Conservation (phyloP, 331 rosid genomes). For the Pyracantha coccinea region DNA sequence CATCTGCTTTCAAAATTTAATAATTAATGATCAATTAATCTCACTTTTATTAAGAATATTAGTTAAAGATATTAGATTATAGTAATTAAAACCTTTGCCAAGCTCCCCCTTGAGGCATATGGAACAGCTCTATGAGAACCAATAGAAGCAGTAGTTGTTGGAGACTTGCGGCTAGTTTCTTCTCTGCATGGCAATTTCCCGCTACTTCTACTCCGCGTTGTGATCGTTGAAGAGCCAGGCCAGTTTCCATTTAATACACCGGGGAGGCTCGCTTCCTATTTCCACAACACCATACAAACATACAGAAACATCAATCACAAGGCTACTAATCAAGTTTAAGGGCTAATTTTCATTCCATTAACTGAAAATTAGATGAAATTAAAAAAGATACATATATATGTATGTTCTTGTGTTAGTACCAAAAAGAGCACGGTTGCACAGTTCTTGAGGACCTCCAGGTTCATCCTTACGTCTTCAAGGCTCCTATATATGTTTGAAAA, state of each 20-base stretch:
- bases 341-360: not conserved
- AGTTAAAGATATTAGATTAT: not conserved
- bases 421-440: constrained; percentile 90
- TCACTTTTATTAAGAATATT: not conserved
- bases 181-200: constrained; percentile 56
- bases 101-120: constrained; percentile 45
- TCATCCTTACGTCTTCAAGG: constrained; percentile 98
- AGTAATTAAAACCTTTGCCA: constrained; percentile 48
- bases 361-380: not conserved
- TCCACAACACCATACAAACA: not conserved
- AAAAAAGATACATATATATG: too few species aligned
- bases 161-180: constrained; percentile 57
- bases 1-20: constrained; percentile 37
- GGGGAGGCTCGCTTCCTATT: constrained; percentile 85
- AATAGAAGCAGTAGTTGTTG: constrained; percentile 37
- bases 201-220: constrained; percentile 65
- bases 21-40: not conserved
- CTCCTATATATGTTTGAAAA: constrained; percentile 40
- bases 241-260: constrained; percentile 35
- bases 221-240: constrained; percentile 38
- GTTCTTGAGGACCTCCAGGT: constrained; percentile 88
- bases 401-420: constrained; percentile 29
- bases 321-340: not conserved
- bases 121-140: constrained; percentile 70
- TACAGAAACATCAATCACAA: not conserved